phyloP scores from a whole-genome alignment of 2,329 filamentous ascomycete species.

The Dactylellina sp. region DNA sequence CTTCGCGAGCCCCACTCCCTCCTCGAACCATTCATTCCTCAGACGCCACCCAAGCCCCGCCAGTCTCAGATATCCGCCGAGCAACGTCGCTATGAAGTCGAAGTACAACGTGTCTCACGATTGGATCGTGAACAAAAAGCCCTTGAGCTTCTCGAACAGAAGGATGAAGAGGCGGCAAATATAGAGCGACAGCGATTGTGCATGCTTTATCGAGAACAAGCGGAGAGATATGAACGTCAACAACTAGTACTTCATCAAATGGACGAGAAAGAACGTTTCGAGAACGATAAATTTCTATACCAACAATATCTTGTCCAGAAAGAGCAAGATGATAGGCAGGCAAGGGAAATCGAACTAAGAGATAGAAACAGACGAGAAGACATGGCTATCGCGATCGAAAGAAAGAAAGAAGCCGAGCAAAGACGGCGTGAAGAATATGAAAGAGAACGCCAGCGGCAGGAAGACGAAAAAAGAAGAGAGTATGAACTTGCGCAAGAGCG shows the following conservation, averaged over 20 bases:
- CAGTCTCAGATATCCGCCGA: slow-evolving; percentile 30
- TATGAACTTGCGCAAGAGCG: slow-evolving; percentile 52
- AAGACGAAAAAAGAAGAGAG: slow-evolving; percentile 46
- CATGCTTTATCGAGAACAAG: slow-evolving; percentile 47
- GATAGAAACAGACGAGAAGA: slow-evolving; percentile 50
- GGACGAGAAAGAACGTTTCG: slow-evolving; percentile 33
- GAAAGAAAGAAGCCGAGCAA: slow-evolving; percentile 46
- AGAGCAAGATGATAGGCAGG: slow-evolving; percentile 48
- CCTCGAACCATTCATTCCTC: background rate
- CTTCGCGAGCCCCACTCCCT: background rate
- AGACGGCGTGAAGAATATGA: slow-evolving; percentile 42
- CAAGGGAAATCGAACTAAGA: slow-evolving; percentile 29
- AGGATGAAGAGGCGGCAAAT: slow-evolving; percentile 42
- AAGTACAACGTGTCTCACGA: slow-evolving; percentile 33
- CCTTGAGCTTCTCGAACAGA: slow-evolving; percentile 37
- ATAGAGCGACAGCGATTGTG: slow-evolving; percentile 44
- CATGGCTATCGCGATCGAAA: slow-evolving; percentile 48
- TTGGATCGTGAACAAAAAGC: slow-evolving; percentile 41
- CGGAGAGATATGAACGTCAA: slow-evolving; percentile 49
- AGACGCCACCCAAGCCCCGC: background rate
- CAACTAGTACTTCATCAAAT: slow-evolving; percentile 30
- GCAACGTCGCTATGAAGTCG: slow-evolving; percentile 49
- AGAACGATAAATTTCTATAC: slow-evolving; percentile 42
- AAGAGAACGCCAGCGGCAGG: slow-evolving; percentile 35
- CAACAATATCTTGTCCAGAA: slow-evolving; percentile 51